Evolutionary conservation across 2,329 filamentous ascomycete species (phyloP).

Genomic region (Myotisia sp.): DNA sequence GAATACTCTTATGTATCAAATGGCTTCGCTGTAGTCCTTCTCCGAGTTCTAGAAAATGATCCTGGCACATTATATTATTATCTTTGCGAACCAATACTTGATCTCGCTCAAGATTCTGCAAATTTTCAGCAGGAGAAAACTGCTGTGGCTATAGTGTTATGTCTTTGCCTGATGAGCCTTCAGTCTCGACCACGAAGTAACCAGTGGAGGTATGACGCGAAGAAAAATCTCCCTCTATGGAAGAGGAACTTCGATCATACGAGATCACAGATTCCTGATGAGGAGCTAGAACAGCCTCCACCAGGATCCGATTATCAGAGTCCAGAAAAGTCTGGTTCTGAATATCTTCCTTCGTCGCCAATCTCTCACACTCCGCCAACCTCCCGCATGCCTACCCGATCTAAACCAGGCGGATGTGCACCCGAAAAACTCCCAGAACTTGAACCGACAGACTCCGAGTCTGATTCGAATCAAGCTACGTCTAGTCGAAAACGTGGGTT

Average conservation of each 20-base stretch:
- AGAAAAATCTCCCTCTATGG: slow-evolving; percentile 13
- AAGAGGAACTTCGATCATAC: slow-evolving; percentile 14
- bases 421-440: slow-evolving; percentile 6
- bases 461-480: slow-evolving; percentile 11
- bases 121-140: too few species aligned
- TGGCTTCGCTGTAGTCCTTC: slow-evolving; percentile 6
- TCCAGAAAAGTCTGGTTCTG: slow-evolving; percentile 9
- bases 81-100: slow-evolving; percentile 16
- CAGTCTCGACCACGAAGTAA: slow-evolving; percentile 7
- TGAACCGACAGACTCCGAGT: slow-evolving; percentile 10
- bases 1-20: slow-evolving; percentile 8
- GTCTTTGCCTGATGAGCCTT: slow-evolving; percentile 16
- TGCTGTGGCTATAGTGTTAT: slow-evolving; percentile 14
- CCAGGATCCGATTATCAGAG: slow-evolving; percentile 12
- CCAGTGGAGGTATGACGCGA: slow-evolving; percentile 14
- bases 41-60: slow-evolving; percentile 14
- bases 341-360: slow-evolving; percentile 15
- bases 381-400: slow-evolving; percentile 13
- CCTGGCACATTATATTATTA: slow-evolving; percentile 17
- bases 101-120: slow-evolving; percentile 8
- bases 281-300: slow-evolving; percentile 13
- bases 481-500: slow-evolving; percentile 14
- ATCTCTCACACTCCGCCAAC: slow-evolving; percentile 8
- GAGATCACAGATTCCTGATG: slow-evolving; percentile 13
- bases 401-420: slow-evolving; percentile 12